Conservation (phyloP, 306 rosid genomes). For the Malus asiatica region DNA sequence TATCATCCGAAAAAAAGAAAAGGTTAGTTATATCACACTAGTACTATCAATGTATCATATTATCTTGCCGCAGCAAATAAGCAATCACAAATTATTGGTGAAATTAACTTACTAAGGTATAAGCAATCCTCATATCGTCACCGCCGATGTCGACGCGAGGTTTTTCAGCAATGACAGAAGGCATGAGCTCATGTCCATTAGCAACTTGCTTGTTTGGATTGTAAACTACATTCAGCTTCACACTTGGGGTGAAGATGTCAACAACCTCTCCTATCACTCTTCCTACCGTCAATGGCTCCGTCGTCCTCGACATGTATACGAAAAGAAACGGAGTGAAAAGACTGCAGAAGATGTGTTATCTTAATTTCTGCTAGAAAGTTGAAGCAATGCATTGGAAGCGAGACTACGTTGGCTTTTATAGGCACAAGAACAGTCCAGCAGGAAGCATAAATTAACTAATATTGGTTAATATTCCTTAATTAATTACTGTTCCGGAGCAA, state of each 20-base stretch:
- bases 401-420: constrained; percentile 38
- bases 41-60: too few species aligned
- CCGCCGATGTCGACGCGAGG: constrained; percentile 86
- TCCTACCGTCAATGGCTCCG: constrained; percentile 58
- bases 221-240: constrained; percentile 61
- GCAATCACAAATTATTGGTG: not conserved
- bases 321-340: not conserved
- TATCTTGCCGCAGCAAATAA: not conserved
- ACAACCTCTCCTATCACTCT: constrained; percentile 91
- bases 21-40: not conserved
- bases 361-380: not conserved
- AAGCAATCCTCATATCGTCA: constrained; percentile 65
- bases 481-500: not conserved
- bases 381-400: constrained; percentile 10
- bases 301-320: constrained; percentile 35
- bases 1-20: not conserved
- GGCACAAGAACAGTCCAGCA: not conserved
- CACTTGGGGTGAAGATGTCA: constrained; percentile 69
- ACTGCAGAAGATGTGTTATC: not conserved
- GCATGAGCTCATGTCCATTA: constrained; percentile 78
- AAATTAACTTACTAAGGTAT: constrained; percentile 53
- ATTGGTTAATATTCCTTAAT: not conserved
- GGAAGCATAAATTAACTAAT: not conserved
- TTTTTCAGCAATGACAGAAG: constrained; percentile 40
- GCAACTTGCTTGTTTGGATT: constrained; percentile 49